A percentile compares a stretch with the other conserved stretches of the same genome.
These are phyloP conservation scores for Arthrobotrys iridis DNA, from an alignment of 2,329 filamentous ascomycete species.

Conservation along the genomic window DNA sequence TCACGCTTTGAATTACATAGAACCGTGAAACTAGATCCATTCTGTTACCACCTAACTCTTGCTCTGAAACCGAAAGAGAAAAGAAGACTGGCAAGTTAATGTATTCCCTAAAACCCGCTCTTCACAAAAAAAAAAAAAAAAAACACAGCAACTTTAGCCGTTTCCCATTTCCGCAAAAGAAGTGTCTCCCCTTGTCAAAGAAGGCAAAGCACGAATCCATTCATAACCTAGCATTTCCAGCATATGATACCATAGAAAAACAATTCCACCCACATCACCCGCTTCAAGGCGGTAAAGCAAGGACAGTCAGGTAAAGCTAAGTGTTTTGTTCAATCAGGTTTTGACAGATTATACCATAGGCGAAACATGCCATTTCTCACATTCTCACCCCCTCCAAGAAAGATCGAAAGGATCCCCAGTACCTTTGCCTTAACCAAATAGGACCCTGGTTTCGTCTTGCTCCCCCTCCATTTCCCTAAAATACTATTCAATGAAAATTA, in stretches of 20 bases:
- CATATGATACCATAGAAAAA: not conserved
- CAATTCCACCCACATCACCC: not conserved
- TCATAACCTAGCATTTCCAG: not conserved
- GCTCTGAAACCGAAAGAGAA: not conserved
- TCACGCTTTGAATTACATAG: not conserved
- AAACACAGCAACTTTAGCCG: conserved; percentile 27
- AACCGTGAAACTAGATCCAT: too few species aligned
- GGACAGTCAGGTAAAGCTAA: too few species aligned
- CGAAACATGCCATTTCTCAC: conserved; percentile 17
- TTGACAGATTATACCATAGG: conserved; percentile 12
- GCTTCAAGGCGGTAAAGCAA: not conserved
- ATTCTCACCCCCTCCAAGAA: not conserved
- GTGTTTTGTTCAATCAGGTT: not conserved
- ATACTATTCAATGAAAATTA: not conserved
- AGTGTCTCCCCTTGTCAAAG: not conserved
- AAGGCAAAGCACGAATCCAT: not conserved
- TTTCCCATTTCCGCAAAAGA: not conserved
- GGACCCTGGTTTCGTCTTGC: conserved; percentile 11
- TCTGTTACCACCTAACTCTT: too few species aligned
- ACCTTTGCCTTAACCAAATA: too few species aligned
- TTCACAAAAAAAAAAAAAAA: not conserved
- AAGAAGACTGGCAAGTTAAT: too few species aligned
- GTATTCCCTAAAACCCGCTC: not conserved
- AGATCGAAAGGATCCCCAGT: not conserved
- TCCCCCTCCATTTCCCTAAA: not conserved